phyloP scores from a whole-genome alignment of 176 grass and related monocot genomes.

The Ensete ventricosum region DNA sequence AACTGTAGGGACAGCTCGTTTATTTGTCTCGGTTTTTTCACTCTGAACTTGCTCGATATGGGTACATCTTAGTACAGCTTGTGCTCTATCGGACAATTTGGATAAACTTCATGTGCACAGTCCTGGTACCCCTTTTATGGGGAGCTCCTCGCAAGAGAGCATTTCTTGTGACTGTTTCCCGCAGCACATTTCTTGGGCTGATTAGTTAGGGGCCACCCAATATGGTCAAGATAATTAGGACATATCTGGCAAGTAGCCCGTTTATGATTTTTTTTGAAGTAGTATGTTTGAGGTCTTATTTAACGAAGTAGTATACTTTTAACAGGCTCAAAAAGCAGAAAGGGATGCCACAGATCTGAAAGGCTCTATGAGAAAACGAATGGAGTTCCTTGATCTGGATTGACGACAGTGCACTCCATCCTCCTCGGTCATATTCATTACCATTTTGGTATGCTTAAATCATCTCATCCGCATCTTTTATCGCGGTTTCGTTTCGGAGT shows the following conservation, averaged over 20 bases:
- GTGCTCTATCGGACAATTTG: too few species aligned
- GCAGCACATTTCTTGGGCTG: too few species aligned
- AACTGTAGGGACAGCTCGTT: too few species aligned
- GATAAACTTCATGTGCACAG: too few species aligned
- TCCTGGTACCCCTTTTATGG: too few species aligned
- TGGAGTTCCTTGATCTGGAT: constrained; percentile 97
- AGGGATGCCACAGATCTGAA: constrained; percentile 81
- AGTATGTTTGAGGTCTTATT: neutral
- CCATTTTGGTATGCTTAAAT: neutral
- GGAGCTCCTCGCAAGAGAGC: too few species aligned
- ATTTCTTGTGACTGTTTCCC: too few species aligned
- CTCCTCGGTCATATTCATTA: neutral
- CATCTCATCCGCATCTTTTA: neutral
- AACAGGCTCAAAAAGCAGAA: constrained; percentile 87
- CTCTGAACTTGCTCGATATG: too few species aligned
- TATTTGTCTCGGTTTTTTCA: too few species aligned
- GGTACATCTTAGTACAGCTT: too few species aligned
- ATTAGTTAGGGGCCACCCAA: too few species aligned
- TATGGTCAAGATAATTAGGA: too few species aligned
- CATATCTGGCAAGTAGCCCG: neutral
- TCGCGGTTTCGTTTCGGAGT: neutral
- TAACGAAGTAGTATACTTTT: neutral
- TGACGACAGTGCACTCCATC: constrained; percentile 9
- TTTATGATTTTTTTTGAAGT: neutral
- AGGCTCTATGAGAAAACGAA: constrained; percentile 91